Percentiles rank a stretch among this genome's conserved stretches.
Evolutionary conservation across 306 rosid genomes (phyloP).

Genomic region (Prosopis cineraria): DNA sequence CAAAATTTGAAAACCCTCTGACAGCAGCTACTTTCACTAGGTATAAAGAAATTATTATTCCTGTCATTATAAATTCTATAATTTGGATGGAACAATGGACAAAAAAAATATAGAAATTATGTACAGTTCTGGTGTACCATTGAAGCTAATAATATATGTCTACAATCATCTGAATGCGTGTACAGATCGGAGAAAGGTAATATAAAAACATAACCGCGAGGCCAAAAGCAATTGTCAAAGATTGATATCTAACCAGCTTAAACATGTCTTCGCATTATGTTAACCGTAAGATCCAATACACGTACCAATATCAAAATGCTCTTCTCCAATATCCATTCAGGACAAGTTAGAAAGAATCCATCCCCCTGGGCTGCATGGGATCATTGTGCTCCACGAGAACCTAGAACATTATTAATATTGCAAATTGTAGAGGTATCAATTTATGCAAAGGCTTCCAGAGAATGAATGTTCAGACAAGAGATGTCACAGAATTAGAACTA

Average conservation of each 20-base stretch:
- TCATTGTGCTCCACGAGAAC: constrained; percentile 33
- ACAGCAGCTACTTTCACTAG: constrained; percentile 28
- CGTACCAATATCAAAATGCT: constrained; percentile 10
- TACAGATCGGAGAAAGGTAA: neutral
- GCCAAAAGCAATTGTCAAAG: neutral
- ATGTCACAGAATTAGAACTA: neutral
- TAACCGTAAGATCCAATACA: constrained; percentile 18
- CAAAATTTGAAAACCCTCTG: constrained; percentile 18
- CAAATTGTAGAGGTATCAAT: constrained; percentile 28
- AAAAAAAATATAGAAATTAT: constrained; percentile 22
- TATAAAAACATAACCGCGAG: neutral
- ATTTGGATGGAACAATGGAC: constrained; percentile 28
- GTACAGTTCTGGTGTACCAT: constrained; percentile 14
- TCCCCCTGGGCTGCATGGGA: constrained; percentile 14
- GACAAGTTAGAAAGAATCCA: constrained; percentile 17
- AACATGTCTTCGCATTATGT: neutral
- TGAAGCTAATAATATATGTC: constrained; percentile 5
- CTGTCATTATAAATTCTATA: constrained; percentile 15
- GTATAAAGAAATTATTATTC: constrained; percentile 28
- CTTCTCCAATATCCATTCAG: constrained; percentile 12
- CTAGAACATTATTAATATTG: constrained; percentile 18
- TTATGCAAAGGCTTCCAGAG: constrained; percentile 30
- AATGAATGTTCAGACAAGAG: constrained; percentile 21
- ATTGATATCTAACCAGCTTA: neutral
- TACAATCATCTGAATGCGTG: neutral